These are phyloP conservation scores for Metschnikowia matae DNA, from an alignment of 805 yeast species.

Conservation along the genomic window DNA sequence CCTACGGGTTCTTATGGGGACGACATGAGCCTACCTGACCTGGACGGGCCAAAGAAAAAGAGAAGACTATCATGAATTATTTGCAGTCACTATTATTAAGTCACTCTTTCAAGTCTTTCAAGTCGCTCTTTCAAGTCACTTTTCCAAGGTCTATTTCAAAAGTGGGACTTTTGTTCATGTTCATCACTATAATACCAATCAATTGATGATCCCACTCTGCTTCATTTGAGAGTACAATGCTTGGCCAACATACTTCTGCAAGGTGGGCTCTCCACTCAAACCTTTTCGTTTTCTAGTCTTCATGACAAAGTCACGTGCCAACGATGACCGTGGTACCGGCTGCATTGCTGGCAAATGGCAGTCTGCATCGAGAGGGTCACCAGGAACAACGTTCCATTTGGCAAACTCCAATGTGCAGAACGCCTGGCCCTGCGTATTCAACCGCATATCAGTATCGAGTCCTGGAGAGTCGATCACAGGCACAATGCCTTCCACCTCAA, in stretches of 20 bases:
- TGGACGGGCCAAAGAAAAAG: neutral
- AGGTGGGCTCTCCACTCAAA: conserved; percentile 55
- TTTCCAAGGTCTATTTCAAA: too few species aligned
- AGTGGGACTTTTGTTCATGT: too few species aligned
- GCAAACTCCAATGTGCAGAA: conserved; percentile 61
- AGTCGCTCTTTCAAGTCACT: neutral
- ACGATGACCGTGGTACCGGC: conserved; percentile 64
- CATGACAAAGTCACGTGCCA: conserved; percentile 85
- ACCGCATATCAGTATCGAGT: conserved; percentile 77
- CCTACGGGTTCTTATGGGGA: too few species aligned
- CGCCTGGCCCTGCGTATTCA: conserved; percentile 76
- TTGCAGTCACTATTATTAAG: neutral
- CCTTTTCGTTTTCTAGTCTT: conserved; percentile 91
- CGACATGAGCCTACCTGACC: neutral
- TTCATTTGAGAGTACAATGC: conserved; percentile 52
- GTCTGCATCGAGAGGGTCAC: conserved; percentile 78
- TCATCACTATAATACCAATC: too few species aligned
- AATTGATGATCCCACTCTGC: conserved; percentile 39
- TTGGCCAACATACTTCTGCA: conserved; percentile 63
- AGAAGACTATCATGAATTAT: neutral
- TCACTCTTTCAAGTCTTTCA: neutral
- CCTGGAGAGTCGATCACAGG: conserved; percentile 94
- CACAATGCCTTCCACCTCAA: conserved; percentile 54
- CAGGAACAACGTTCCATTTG: conserved; percentile 79
- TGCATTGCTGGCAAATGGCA: conserved; percentile 62